Conservation (phyloP, 106 monocot genomes). For the Chionographis japonica region DNA sequence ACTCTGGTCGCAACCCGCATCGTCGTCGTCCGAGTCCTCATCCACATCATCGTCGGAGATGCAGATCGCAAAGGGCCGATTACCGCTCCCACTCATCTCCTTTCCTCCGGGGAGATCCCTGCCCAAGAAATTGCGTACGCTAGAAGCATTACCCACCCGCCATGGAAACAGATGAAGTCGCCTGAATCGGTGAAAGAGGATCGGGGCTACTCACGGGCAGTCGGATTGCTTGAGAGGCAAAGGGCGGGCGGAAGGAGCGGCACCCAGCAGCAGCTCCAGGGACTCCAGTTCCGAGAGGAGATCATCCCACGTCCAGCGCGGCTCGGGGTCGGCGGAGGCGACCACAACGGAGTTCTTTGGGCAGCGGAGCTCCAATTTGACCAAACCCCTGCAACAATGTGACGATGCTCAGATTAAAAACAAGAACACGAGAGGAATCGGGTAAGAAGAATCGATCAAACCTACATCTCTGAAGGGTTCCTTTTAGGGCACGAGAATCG, state of each 20-base stretch:
- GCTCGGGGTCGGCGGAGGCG: slow-evolving; percentile 21
- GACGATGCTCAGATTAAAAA: too few species aligned
- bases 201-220: background rate
- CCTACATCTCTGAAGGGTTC: too few species aligned
- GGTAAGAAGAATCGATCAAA: too few species aligned
- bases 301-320: slow-evolving; percentile 32
- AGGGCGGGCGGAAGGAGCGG: slow-evolving; percentile 3
- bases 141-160: background rate
- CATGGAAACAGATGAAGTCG: background rate
- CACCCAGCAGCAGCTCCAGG: slow-evolving; percentile 22
- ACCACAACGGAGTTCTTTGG: slow-evolving; percentile 16
- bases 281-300: slow-evolving; percentile 37
- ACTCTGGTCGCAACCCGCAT: background rate
- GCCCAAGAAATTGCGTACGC: background rate
- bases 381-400: slow-evolving; percentile 21
- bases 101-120: slow-evolving; percentile 2
- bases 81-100: background rate
- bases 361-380: slow-evolving; percentile 33
- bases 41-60: slow-evolving; percentile 25
- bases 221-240: slow-evolving; percentile 21
- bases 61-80: slow-evolving; percentile 37
- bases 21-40: slow-evolving; percentile 4
- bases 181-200: background rate
- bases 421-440: too few species aligned
- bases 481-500: too few species aligned